Conservation (phyloP, 1,139 yeast genomes). For the Nadsonia starkeyi-henricii region DNA sequence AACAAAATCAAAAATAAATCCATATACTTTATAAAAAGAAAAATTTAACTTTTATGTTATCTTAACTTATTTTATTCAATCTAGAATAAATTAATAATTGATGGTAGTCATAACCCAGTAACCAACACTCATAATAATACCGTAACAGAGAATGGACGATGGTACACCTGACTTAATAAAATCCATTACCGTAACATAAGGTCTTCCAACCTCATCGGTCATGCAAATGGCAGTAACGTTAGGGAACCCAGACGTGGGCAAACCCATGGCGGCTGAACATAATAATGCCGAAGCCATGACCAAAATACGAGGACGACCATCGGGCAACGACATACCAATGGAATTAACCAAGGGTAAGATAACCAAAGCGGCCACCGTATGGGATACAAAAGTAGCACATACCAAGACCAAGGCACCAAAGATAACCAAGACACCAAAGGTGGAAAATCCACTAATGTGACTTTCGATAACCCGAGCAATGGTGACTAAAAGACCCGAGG, state of each 20-base stretch:
- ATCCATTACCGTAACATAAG: constrained; percentile 68
- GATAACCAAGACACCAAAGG: constrained; percentile 54
- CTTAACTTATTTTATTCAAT: too few relatives aligned
- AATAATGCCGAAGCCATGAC: constrained; percentile 75
- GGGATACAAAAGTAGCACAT: constrained; percentile 88
- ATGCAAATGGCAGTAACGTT: constrained; percentile 90
- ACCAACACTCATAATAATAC: constrained; percentile 64
- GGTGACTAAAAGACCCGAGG: constrained; percentile 71
- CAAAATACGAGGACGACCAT: constrained; percentile 57
- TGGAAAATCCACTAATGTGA: constrained; percentile 39
- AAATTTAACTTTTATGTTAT: too few relatives aligned
- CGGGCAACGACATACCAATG: constrained; percentile 58
- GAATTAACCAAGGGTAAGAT: constrained; percentile 79
- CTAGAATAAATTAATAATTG: constrained; percentile 20
- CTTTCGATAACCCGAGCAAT: constrained; percentile 57
- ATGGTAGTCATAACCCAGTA: constrained; percentile 52
- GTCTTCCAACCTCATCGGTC: constrained; percentile 79
- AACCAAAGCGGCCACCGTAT: constrained; percentile 89
- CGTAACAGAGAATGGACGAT: constrained; percentile 57
- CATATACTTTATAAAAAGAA: too few relatives aligned
- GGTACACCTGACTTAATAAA: constrained; percentile 86
- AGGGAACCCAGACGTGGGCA: constrained; percentile 95
- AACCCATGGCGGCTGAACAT: constrained; percentile 89
- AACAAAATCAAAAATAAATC: too few relatives aligned
- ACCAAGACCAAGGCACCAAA: constrained; percentile 69